A percentile compares a stretch with the other conserved stretches of the same genome.
These are phyloP conservation scores for Inonotus obliquus DNA, from an alignment of 1,284 basidiomycete species.

Conservation along the genomic window DNA sequence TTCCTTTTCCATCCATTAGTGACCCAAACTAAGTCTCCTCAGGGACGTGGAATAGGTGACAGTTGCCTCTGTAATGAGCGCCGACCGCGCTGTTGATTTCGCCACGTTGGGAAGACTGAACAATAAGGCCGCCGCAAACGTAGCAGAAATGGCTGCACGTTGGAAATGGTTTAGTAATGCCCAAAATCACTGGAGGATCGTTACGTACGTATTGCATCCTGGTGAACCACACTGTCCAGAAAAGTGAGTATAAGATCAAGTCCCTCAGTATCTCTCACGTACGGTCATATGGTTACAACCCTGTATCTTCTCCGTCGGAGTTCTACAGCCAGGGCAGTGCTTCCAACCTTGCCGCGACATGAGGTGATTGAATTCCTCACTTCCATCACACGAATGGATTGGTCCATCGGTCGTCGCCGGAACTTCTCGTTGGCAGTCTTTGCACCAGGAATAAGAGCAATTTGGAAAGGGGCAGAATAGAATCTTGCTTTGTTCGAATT, in stretches of 20 bases:
- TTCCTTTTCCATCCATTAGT: no score
- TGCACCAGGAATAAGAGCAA: constrained; percentile 51
- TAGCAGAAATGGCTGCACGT: constrained; percentile 54
- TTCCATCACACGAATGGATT: constrained; percentile 54
- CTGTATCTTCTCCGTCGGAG: constrained; percentile 48
- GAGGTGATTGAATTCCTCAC: constrained; percentile 46
- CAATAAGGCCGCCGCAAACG: constrained; percentile 37
- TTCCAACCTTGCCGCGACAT: constrained; percentile 51
- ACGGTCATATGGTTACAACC: constrained; percentile 69
- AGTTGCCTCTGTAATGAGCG: constrained; percentile 1
- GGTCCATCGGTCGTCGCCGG: constrained; percentile 29
- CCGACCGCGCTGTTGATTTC: not conserved
- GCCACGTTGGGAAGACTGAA: constrained; percentile 1
- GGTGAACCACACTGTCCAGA: constrained; percentile 45
- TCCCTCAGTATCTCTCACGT: constrained; percentile 21
- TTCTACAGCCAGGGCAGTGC: constrained; percentile 54
- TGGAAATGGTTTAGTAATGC: not conserved
- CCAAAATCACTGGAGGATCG: not conserved
- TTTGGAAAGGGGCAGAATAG: constrained; percentile 41
- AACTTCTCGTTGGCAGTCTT: constrained; percentile 43
- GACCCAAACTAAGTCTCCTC: not conserved
- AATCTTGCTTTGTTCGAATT: constrained; percentile 37
- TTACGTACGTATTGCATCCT: constrained; percentile 50
- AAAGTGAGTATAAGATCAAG: not conserved
- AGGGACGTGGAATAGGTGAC: not conserved